A percentile compares a stretch with the other conserved stretches of the same genome.
Conservation (phyloP, 352 stramenopile species). For the Globisporangium barbulae region DNA sequence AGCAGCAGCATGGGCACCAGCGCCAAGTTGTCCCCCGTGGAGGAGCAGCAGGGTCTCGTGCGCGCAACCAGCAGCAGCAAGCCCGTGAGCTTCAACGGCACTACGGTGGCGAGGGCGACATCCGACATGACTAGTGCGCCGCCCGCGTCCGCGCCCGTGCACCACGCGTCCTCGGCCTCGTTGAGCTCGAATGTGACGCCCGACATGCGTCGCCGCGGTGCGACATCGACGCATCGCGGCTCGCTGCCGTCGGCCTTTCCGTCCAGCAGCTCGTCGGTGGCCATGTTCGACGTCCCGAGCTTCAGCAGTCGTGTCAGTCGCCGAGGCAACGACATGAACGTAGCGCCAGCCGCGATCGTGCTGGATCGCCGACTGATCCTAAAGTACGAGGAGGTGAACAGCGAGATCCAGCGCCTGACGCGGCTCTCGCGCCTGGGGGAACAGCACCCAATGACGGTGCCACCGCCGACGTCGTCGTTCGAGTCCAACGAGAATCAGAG, state of each 20-base stretch:
- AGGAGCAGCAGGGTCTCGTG: not conserved
- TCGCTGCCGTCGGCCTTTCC: conserved; percentile 16
- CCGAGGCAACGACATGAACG: not conserved
- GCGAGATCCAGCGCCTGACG: conserved; percentile 70
- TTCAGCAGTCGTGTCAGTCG: conserved; percentile 5
- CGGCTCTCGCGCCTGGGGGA: conserved; percentile 51
- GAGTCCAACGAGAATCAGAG: conserved; percentile 15
- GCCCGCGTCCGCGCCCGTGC: not conserved
- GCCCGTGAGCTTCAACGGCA: not conserved
- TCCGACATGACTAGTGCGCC: not conserved
- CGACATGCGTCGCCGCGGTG: conserved; percentile 16
- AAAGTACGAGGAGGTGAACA: conserved; percentile 74
- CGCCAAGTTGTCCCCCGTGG: conserved; percentile 5
- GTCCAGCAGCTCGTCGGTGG: not conserved
- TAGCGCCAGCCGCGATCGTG: conserved; percentile 21
- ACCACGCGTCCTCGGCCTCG: conserved; percentile 70
- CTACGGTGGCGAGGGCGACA: not conserved
- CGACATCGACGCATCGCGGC: conserved; percentile 10
- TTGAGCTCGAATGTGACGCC: conserved; percentile 12
- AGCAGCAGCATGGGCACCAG: conserved; percentile 3
- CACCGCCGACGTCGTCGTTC: not conserved
- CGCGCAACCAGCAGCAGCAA: conserved; percentile 6
- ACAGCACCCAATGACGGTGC: conserved; percentile 8
- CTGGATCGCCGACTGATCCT: conserved; percentile 64
- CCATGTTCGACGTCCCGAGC: conserved; percentile 6